Conservation (phyloP, 306 rosid species). For the Quillaja saponaria region DNA sequence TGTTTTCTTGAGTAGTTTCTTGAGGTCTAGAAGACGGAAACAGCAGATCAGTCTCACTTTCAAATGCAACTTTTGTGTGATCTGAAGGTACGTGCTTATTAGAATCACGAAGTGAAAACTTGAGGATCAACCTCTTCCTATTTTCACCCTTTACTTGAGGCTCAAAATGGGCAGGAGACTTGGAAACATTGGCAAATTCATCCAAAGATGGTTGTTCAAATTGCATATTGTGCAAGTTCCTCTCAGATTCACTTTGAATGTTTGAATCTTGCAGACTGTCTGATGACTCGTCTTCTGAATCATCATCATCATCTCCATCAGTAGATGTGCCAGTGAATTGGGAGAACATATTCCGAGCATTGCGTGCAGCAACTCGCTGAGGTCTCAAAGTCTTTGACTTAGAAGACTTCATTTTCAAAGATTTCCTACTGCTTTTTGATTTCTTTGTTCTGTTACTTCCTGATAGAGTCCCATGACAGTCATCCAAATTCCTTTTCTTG, state of each 20-base stretch:
- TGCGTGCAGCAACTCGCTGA: constrained; percentile 69
- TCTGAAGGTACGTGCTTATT: constrained; percentile 55
- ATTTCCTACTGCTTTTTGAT: constrained; percentile 45
- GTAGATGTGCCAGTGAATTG: constrained; percentile 61
- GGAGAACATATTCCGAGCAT: constrained; percentile 71
- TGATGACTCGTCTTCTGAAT: constrained; percentile 57
- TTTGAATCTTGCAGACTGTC: constrained; percentile 54
- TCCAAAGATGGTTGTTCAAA: constrained; percentile 34
- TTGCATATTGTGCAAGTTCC: constrained; percentile 33
- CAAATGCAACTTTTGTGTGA: constrained; percentile 33
- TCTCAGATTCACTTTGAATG: constrained; percentile 45
- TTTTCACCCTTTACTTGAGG: constrained; percentile 43
- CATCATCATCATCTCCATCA: constrained; percentile 57
- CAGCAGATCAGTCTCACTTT: constrained; percentile 38
- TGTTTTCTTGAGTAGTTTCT: constrained; percentile 30
- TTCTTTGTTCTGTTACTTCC: constrained; percentile 54
- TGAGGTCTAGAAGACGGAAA: constrained; percentile 42
- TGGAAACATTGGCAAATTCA: constrained; percentile 36
- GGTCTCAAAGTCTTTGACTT: constrained; percentile 61
- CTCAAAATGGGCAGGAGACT: constrained; percentile 43
- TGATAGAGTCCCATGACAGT: constrained; percentile 47
- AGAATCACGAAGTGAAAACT: constrained; percentile 61
- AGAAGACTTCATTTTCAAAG: constrained; percentile 55
- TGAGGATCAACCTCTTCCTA: constrained; percentile 57
- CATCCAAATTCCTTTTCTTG: constrained; percentile 72